Conservation (phyloP, 495 filamentous ascomycete species). For the Elasticomyces elasticus region DNA sequence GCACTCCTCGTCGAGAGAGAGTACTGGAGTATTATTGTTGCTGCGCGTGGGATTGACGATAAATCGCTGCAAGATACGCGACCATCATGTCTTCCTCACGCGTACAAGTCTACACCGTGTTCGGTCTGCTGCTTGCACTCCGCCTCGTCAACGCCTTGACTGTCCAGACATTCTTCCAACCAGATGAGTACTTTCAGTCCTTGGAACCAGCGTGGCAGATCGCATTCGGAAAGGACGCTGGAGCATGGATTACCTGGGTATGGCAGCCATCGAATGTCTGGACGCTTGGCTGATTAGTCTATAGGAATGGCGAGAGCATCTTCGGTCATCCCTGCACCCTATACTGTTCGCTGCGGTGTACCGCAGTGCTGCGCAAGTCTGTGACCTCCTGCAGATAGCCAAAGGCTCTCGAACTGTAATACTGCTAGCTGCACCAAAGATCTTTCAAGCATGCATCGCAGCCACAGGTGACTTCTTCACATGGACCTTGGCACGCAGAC, state of each 20-base stretch:
- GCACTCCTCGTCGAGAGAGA: no score
- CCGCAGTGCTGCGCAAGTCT: constrained; percentile 44
- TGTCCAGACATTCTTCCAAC: constrained; percentile 93
- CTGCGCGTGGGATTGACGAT: no score
- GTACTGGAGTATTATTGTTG: no score
- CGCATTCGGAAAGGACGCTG: constrained; percentile 65
- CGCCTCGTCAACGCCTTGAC: constrained; percentile 78
- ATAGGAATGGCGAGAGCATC: constrained; percentile 86
- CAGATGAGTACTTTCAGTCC: constrained; percentile 97
- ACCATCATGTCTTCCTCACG: no score
- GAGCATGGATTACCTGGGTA: constrained; percentile 96
- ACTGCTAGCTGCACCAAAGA: constrained; percentile 61
- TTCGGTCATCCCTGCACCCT: constrained; percentile 90
- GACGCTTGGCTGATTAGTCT: not conserved
- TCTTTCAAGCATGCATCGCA: constrained; percentile 66
- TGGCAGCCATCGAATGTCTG: constrained; percentile 19
- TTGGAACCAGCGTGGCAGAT: constrained; percentile 91
- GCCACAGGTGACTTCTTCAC: constrained; percentile 79
- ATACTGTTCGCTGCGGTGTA: constrained; percentile 73
- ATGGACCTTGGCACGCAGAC: constrained; percentile 64
- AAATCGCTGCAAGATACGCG: no score
- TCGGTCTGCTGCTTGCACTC: constrained; percentile 51
- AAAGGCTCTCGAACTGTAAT: constrained; percentile 47
- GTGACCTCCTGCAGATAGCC: constrained; percentile 40
- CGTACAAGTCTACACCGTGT: not conserved